Evolutionary conservation across 2,329 filamentous ascomycete genomes (phyloP), one percentile per base, ranked within the genome.

Genomic region (Botrytis squamosa): DNA sequence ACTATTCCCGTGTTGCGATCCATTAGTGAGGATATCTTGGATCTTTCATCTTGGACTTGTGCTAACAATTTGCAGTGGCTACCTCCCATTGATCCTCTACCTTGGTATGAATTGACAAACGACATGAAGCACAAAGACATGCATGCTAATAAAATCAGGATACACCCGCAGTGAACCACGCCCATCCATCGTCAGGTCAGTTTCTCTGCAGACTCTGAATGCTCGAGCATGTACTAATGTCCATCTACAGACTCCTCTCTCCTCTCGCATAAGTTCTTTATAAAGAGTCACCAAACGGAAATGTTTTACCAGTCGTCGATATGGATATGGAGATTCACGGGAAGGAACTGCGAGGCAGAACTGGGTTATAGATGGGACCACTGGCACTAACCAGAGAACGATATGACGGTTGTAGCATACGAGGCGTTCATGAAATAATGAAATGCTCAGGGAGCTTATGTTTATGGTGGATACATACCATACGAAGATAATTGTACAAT

Each of bases 31-130:
- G 42, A 55, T 68, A 16, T 70, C 60, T 25, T 14, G 38, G n/a
- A 22, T 44, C 10, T 40, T 18, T 33, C 1, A 40, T 69, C 66
- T 10, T 69, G 33, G 8, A 14, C 69, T 16, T 65, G 25, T 73
- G 76, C 84, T 87, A 77, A 88, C 81, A 68, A 71, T 44, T 63
- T 71, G 70, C 80, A 97, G 94, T 87, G 96, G 96, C 83, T 99
- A 98, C 85, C 90, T 99, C 74, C 96, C 96, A 80, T 85, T 99
- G 84, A 97, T 99, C 83, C 89, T 99, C 84, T 99, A 98, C 84
- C 92, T 99, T 80, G 96, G 93, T 96, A 91, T 81, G 85, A 74
- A 76, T 66, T 76, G 49, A 10, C 33, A 72, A 70, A 70, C 73
- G n/a, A 49, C 33, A 52, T 36, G 12, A 64, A 59, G 52, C 60